Evolutionary conservation across 768 basidiomycete species (phyloP), one percentile per base, ranked within the genome.

Genomic region (Floccularia luteovirens): DNA sequence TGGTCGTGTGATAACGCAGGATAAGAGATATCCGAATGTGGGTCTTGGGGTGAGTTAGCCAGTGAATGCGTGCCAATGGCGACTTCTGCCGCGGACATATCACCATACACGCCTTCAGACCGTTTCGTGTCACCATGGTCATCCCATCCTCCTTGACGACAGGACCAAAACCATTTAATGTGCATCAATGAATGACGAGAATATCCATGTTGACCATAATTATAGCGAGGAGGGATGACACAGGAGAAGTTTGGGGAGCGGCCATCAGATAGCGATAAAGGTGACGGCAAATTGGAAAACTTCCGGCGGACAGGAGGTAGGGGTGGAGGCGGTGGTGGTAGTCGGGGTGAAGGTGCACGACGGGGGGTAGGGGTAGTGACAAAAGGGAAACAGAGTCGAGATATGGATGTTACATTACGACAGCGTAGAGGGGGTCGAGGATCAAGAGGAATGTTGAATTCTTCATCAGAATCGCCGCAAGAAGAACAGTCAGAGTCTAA

Each of bases 151-250:
- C 73, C 74, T 42, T 74, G 69, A 14, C 78, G 74, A 4, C 64
- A 52, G 25, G 63, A 60, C 82, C 82, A 85, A 47, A 85, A 69
- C 55, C 60, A 72, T 51, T 81, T 84, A 47, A 74, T 56, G 48
- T 81, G 71, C 11, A 66, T 58, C 24, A 85, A 66, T 1, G 76
- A 74, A 43, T 70, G 72, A 13, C 73, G 72, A 10, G 82, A 84
- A 46, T 77, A 67, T 1, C 82, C 82, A 50, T 74, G 82, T 44
- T 85, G 67, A 4, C 54, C 51, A 46, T 75, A 76, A 23, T 57
- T 51, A 45, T 71, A 71, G 20, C 70, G 69, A 28, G 37, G 42
- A 49, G 56, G 52, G 47, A 49, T 58, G 58, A 39, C 46, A 49
- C 37, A 50, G 43, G 50, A 48, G 44, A 47, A 56, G 38, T 39